These are phyloP conservation scores for Pyropia haitanensis DNA, from an alignment of 23 red algal genomes.

Conservation along the genomic window DNA sequence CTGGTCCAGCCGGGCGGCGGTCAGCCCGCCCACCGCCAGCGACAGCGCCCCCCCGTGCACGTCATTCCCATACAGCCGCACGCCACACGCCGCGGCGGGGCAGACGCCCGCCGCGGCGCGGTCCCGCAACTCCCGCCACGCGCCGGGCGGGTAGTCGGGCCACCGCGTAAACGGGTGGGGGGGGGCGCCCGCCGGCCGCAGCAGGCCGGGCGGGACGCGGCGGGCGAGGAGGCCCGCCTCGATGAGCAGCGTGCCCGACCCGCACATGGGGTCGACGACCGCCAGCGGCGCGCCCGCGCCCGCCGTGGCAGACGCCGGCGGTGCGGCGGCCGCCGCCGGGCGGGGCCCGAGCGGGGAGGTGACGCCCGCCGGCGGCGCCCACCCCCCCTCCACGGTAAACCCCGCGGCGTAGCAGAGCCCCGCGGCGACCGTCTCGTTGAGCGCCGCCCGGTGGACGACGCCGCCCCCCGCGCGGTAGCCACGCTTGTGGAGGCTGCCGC, in stretches of 20 bases:
- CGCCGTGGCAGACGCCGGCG: not conserved
- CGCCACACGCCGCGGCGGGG: not conserved
- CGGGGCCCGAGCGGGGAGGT: not conserved
- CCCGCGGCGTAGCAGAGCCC: slow-evolving; percentile 20
- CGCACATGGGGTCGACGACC: slow-evolving; percentile 57
- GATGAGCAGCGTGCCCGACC: slow-evolving; percentile 32
- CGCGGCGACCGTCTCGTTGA: slow-evolving; percentile 51
- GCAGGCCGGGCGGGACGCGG: slow-evolving; percentile 19
- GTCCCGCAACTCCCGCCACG: not conserved
- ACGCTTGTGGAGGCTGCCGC: slow-evolving; percentile 42
- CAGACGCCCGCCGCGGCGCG: not conserved
- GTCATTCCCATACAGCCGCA: slow-evolving; percentile 13
- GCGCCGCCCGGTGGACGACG: slow-evolving; percentile 6
- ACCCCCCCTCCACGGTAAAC: slow-evolving; percentile 1
- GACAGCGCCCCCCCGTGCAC: slow-evolving; percentile 1
- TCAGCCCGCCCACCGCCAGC: slow-evolving; percentile 4
- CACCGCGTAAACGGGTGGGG: slow-evolving; percentile 4
- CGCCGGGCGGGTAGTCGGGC: slow-evolving; percentile 4
- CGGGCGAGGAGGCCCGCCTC: slow-evolving; percentile 25
- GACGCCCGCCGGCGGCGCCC: not conserved
- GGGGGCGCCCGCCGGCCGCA: not conserved
- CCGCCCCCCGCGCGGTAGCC: slow-evolving; percentile 13
- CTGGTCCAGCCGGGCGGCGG: not conserved
- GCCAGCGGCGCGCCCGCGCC: not conserved
- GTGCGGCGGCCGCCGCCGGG: too few relatives aligned